Conservation (phyloP, 768 basidiomycete species). For the Leccinum boreale region DNA sequence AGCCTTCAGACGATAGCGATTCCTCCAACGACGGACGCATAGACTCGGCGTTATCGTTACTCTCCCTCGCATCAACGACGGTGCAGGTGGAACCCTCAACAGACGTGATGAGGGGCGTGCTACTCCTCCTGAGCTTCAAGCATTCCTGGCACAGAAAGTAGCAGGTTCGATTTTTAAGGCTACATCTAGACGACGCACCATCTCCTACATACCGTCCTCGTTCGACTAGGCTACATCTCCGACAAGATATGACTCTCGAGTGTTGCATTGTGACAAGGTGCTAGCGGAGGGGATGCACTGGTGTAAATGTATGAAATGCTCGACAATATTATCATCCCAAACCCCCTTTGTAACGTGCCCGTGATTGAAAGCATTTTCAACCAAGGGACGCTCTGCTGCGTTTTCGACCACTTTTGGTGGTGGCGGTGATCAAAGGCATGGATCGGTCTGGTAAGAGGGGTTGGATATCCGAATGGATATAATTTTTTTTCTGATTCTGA, state of each 20-base stretch:
- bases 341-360: constrained; percentile 11
- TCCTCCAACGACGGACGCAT: constrained; percentile 8
- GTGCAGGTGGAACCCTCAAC: constrained; percentile 1
- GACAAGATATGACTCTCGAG: constrained; percentile 16
- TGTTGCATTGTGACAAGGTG: constrained; percentile 27
- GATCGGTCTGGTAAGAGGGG: constrained; percentile 11
- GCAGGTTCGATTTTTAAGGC: constrained; percentile 16
- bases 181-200: constrained; percentile 17
- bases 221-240: constrained; percentile 29
- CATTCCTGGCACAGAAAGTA: constrained; percentile 28
- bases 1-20: constrained; percentile 9
- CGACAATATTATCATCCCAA: constrained; percentile 21
- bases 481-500: constrained; percentile 28
- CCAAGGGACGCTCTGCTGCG: constrained; percentile 31
- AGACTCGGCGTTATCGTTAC: constrained; percentile 29
- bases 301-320: constrained; percentile 30
- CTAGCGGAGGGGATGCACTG: constrained; percentile 22
- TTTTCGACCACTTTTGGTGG: constrained; percentile 29
- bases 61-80: constrained; percentile 26
- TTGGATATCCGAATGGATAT: constrained; percentile 11
- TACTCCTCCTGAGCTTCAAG: constrained; percentile 28
- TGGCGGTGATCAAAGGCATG: constrained; percentile 8
- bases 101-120: constrained; percentile 28
- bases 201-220: constrained; percentile 25
- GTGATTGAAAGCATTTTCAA: constrained; percentile 18